Conservation (phyloP, 2,329 filamentous ascomycete genomes). For the Cladosporium sp. region DNA sequence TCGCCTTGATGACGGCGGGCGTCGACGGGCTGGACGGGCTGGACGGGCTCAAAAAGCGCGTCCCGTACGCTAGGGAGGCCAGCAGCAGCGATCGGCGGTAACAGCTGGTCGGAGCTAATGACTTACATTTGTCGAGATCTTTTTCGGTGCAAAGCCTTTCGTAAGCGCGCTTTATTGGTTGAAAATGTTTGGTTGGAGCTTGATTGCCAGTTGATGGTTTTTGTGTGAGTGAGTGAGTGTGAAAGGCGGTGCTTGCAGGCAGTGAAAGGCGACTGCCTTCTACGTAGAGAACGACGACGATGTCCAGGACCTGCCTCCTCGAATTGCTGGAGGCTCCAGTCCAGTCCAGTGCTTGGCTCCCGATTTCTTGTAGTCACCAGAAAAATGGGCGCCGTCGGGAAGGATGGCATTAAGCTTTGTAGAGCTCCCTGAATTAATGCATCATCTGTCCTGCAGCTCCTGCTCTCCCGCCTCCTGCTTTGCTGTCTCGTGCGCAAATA, state of each 20-base stretch:
- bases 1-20: slow-evolving; percentile 7
- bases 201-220: not conserved
- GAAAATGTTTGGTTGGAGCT: not conserved
- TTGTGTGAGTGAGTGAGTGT: not conserved
- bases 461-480: slow-evolving; percentile 10
- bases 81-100: not conserved
- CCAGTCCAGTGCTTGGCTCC: not conserved
- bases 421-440: slow-evolving; percentile 2
- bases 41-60: slow-evolving; percentile 6
- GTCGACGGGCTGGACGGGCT: not conserved
- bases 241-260: not conserved
- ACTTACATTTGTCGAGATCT: not conserved
- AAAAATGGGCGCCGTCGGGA: not conserved
- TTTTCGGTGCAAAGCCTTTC: slow-evolving; percentile 4
- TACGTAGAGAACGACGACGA: not conserved
- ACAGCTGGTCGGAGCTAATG: not conserved
- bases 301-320: not conserved
- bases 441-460: slow-evolving; percentile 4
- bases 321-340: not conserved
- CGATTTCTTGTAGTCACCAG: slow-evolving; percentile 8
- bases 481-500: slow-evolving; percentile 7
- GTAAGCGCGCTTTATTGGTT: not conserved
- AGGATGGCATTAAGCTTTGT: slow-evolving; percentile 7
- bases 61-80: slow-evolving; percentile 1
- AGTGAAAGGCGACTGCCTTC: not conserved